Conservation (phyloP, 495 filamentous ascomycete genomes). For the Penicillium paradoxum region DNA sequence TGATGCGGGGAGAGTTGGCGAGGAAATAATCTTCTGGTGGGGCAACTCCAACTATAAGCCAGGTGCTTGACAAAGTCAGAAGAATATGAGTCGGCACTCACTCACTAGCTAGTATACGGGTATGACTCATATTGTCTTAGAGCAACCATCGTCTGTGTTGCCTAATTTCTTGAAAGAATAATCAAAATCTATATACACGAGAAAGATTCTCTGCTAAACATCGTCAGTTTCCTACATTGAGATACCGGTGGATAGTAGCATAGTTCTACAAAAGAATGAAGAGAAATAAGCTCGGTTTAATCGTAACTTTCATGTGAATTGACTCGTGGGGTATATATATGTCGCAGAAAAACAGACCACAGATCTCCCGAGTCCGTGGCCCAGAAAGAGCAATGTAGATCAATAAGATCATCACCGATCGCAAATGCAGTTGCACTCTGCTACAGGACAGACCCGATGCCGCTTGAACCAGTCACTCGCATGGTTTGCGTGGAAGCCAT, state of each 20-base stretch:
- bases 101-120: no score
- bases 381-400: neutral
- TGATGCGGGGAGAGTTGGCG: neutral
- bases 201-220: neutral
- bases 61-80: neutral
- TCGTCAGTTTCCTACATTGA: neutral
- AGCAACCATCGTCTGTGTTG: neutral
- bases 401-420: conserved; percentile 29
- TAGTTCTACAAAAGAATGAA: neutral
- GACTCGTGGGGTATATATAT: conserved; percentile 16
- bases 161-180: neutral
- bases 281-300: neutral
- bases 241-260: neutral
- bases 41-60: neutral
- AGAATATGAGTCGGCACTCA: no score
- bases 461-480: conserved; percentile 80
- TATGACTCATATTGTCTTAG: no score
- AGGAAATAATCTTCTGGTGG: neutral
- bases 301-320: neutral
- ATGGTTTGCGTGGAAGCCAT: conserved; percentile 86
- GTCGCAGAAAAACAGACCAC: neutral
- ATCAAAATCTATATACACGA: no score
- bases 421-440: conserved; percentile 85
- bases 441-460: conserved; percentile 79
- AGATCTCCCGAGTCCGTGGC: neutral